Evolutionary conservation across 768 basidiomycete genomes (phyloP), one percentile per base, ranked within the genome.

Genomic region (Naganishia randhawae): DNA sequence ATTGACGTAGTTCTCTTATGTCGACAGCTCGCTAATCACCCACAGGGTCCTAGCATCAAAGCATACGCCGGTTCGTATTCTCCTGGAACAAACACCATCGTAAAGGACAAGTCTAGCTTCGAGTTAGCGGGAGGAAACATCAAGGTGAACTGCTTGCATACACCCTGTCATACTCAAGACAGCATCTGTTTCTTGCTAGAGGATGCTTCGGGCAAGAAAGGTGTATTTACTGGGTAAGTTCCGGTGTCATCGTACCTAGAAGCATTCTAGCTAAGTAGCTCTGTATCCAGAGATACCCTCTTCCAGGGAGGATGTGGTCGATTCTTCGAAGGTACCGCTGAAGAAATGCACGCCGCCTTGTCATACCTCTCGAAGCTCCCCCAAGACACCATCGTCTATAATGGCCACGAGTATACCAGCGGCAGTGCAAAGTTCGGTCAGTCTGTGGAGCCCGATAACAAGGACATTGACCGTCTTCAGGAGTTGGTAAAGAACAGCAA

Each of bases 91-190:
- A 88, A 89, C 8, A 82, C 87, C 10, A 80, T 89, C 27, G 88
- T 97, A 75, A 87, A 87, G 75, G 90, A 95, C 81, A 85, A 86
- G 67, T 88, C 91, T 74, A 86, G 86, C 71, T 89, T 96, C 78
- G 86, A 81, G 33, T 75, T 97, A n/a, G 57, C 82, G 81, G 10
- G 69, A 76, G 66, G 57, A 1, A 71, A 76, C 22, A 82, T 83
- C 71, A 77, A 81, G 50, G 80, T 83, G 52, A 78, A 76, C 78
- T 78, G 89, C 79, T 81, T 92, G 27, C 88, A 90, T 29, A 93
- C 91, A 0, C 91, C 92, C 0, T 94, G 92, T 80, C 95, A 97
- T 79, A 98, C 95, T 3, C 90, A 90, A 77, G 95, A 97, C 80
- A 96, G 94, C 17, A 94, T 95, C 73, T 96, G 90, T 83, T 98